Evolutionary conservation across 257 asterid genomes (phyloP), one percentile per base, ranked within the genome.

Genomic region (Solanum tarapatanum): DNA sequence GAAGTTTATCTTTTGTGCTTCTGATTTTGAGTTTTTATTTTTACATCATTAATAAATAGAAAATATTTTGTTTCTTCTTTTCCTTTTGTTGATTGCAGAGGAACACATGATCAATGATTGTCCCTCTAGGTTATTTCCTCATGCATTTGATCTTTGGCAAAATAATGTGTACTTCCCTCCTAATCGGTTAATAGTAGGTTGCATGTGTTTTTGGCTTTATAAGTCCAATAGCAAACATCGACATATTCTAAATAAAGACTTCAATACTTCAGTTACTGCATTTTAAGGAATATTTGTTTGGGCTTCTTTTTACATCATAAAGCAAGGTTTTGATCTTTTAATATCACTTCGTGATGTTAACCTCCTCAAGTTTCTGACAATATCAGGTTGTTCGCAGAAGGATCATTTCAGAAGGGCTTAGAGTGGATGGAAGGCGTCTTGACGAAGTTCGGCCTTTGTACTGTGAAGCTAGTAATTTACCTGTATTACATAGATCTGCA

Each of bases 391-490:
- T 97, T 66, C 98, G 97, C 62, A 92, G 88, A 93, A 91, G 99
- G 92, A 94, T 97, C 87, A 92, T 95, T 87, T 85, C 89, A 62
- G 98, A 97, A 86, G 99, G 98, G 89, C 82, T 93, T 70, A 93
- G 99, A 90, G 98, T 97, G 88, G 99, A 97, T 91, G 99, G 98
- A 87, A 94, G 98, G 74, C 88, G 88, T 75, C 97, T 95, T 88
- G 97, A 95, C 92, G 98, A 97, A 93, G 98, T 97, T 84, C 90
- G 98, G 86, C 98, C 98, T 88, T 70, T 97, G 84, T 92, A 93
- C 72, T 97, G 99, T 90, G 98, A 95, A 92, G 93, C 98, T 91
- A 98, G 99, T 87, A 90, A 90, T 90, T 92, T 97, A 87, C 98
- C 98, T 68, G 91, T 87, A 70, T 89, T 94, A 55, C 98, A 95